Evolutionary conservation across 2,329 filamentous ascomycete genomes (phyloP).

Genomic region (Pseudogymnoascus sp.): DNA sequence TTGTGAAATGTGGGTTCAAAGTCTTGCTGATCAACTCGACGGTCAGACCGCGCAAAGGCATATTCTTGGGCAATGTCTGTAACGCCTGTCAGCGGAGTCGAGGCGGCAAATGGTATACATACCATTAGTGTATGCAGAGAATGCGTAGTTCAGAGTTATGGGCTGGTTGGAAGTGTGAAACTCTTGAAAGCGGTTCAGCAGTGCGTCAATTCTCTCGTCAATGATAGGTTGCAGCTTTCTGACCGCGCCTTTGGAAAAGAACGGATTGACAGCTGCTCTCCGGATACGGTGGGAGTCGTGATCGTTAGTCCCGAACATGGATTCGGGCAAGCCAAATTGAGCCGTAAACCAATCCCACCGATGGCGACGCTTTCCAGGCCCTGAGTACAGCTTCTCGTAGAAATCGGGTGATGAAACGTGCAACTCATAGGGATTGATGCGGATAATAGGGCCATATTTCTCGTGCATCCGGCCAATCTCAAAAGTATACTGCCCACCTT

Average conservation of each 20-base stretch:
- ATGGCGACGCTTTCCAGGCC: constrained; percentile 7
- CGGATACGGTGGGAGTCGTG: constrained; percentile 18
- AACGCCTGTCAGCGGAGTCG: neutral
- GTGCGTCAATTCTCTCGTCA: constrained; percentile 17
- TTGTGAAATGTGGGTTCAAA: constrained; percentile 18
- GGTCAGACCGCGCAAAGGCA: constrained; percentile 20
- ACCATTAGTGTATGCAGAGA: constrained; percentile 17
- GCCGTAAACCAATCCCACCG: constrained; percentile 14
- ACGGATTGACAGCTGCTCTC: constrained; percentile 16
- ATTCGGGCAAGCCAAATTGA: constrained; percentile 10
- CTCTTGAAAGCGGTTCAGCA: constrained; percentile 15
- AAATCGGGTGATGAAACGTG: constrained; percentile 21
- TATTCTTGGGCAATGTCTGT: constrained; percentile 26
- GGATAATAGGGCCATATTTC: constrained; percentile 33
- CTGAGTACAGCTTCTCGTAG: constrained; percentile 19
- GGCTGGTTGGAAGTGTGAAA: constrained; percentile 11
- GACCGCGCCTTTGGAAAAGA: constrained; percentile 17
- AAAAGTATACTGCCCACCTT: constrained; percentile 35
- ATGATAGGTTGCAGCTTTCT: constrained; percentile 15
- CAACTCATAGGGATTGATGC: constrained; percentile 32
- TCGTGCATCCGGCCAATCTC: constrained; percentile 35
- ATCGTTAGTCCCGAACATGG: constrained; percentile 16
- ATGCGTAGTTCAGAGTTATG: constrained; percentile 16
- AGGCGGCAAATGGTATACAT: neutral
- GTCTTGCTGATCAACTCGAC: constrained; percentile 18